Evolutionary conservation across 106 monocot species (phyloP), one percentile per base, ranked within the genome.

Genomic region (Cymbidium sinense): DNA sequence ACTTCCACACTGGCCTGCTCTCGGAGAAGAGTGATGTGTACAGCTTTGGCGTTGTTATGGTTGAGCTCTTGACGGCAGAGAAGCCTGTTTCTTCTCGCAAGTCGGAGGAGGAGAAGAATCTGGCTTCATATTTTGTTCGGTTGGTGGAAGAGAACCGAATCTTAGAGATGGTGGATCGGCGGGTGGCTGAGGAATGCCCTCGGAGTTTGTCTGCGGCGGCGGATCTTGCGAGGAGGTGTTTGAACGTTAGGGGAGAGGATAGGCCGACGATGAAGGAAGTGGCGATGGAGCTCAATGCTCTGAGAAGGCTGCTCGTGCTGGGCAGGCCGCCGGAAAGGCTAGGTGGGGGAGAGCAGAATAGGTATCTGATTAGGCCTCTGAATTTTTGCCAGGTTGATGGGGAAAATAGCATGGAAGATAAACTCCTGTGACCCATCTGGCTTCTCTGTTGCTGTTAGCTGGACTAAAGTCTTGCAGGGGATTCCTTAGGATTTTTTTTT

Each of bases 201-300:
- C 41, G 15, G 72, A 79, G 80, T 3, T 7, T 84, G 13, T 33
- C n/a, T 28, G 52, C 34, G 25, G 82, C 80, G 9, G 86, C 82
- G 6, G 61, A 84, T 11, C 71, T 90, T 15, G 77, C 89, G 2
- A 75, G 27, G 58, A 84, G 77, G 73, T 94, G 94, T 73, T 61
- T 91, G 29, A 52, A 64, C 18, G 30, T 89, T 21, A 88, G 30
- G 35, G 85, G 87, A 27, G 84, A 82, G 52, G 85, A 91, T 50
- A 82, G 95, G 75, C 95, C 95, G 17, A 86, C 51, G 43, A 95
- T 95, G 91, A 85, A 76, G 77, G 85, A 89, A 29, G 84, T 95
- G 3, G 84, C 82, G 21, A 43, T 50, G 29, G 89, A 95, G 28
- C 79, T 88, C 47, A 47, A 47, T 17, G 47, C 47, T 11, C 47